Conservation (phyloP, 148 eudicot genomes). For the Camellia japonica region DNA sequence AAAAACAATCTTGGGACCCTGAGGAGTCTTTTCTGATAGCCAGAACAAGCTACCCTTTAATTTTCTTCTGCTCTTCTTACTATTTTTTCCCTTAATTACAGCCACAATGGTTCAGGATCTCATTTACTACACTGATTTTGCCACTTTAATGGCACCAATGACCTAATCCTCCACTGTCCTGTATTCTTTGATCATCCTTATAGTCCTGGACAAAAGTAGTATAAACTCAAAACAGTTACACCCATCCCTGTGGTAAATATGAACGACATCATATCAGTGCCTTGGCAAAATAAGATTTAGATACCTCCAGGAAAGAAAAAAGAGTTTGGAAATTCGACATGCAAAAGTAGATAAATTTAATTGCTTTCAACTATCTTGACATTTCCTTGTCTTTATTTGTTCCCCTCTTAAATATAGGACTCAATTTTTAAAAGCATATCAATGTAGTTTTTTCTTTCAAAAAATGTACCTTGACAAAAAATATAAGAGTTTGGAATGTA, state of each 20-base stretch:
- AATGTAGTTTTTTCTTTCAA: not conserved
- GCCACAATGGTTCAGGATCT: not conserved
- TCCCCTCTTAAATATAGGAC: not conserved
- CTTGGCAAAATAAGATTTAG: not conserved
- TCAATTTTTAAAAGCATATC: not conserved
- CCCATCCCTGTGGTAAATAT: not conserved
- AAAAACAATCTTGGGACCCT: not conserved
- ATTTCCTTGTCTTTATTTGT: not conserved
- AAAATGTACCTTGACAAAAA: not conserved
- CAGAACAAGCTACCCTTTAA: not conserved
- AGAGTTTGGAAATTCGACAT: not conserved
- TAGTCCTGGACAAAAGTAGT: not conserved
- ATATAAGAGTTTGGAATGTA: not conserved
- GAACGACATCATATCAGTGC: not conserved
- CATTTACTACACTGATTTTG: not conserved
- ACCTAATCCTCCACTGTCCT: not conserved
- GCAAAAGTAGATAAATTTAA: not conserved
- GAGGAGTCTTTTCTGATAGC: not conserved
- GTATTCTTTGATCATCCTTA: constrained; percentile 2
- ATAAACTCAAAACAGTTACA: not conserved
- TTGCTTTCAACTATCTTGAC: not conserved
- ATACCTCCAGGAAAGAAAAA: not conserved
- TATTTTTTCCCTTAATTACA: not conserved
- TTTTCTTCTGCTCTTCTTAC: not conserved
- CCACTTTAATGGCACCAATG: not conserved